These are phyloP conservation scores for Clonostachys chloroleuca DNA, from an alignment of 2,329 filamentous ascomycete species.

Conservation along the genomic window DNA sequence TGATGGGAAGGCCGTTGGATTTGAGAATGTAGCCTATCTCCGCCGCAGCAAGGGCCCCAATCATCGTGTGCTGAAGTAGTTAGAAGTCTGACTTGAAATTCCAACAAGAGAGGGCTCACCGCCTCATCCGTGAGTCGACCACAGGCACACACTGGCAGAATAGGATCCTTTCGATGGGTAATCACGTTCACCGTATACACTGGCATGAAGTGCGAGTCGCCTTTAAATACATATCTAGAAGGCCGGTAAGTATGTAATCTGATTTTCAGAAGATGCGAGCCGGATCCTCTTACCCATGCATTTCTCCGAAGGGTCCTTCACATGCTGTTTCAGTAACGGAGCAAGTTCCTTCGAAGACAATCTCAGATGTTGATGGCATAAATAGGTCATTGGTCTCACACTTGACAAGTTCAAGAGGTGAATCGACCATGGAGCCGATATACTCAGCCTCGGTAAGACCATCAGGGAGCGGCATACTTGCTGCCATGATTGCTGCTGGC, in stretches of 20 bases:
- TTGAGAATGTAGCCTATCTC: conserved; percentile 32
- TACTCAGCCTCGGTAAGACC: conserved; percentile 42
- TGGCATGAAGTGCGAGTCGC: conserved; percentile 28
- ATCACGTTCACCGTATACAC: conserved; percentile 37
- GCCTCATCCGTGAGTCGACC: conserved; percentile 40
- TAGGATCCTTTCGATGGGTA: conserved; percentile 40
- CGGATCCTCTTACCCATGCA: too few species aligned
- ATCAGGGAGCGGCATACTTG: conserved; percentile 42
- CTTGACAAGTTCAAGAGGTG: conserved; percentile 40
- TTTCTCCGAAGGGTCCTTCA: conserved; percentile 44
- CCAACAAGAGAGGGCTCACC: conserved; percentile 3
- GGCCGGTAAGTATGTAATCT: conserved; percentile 6
- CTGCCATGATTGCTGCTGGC: conserved; percentile 41
- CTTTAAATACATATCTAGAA: conserved; percentile 23
- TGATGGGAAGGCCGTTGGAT: conserved; percentile 31
- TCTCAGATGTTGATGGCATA: conserved; percentile 44
- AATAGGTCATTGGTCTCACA: conserved; percentile 42
- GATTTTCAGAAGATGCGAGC: too few species aligned
- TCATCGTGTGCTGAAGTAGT: conserved; percentile 18
- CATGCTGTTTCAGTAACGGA: conserved; percentile 33
- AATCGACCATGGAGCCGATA: conserved; percentile 38
- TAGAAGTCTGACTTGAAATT: not conserved
- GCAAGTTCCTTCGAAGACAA: conserved; percentile 43
- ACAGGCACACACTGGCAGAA: conserved; percentile 40
- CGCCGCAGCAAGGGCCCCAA: conserved; percentile 33